Conservation (phyloP, 371 early-diverging fungal species). For the Lichtheimia ramosa region DNA sequence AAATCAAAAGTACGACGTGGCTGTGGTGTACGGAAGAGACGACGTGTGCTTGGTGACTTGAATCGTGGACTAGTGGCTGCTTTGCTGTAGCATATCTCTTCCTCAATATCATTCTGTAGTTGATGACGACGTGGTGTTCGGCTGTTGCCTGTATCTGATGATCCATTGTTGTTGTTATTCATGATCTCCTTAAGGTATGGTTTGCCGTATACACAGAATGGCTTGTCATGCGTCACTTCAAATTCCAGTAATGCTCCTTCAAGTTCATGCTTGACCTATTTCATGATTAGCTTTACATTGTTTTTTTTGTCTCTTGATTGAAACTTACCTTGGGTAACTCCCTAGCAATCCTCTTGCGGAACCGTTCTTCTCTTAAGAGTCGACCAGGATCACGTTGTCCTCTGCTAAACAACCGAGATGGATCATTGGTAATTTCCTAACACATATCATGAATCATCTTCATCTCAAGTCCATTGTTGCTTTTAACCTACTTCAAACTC, state of each 20-base stretch:
- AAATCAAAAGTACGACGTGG: constrained; percentile 14
- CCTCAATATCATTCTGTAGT: background rate
- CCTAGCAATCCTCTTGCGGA: constrained; percentile 39
- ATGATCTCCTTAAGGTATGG: constrained; percentile 31
- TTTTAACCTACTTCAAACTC: constrained; percentile 37
- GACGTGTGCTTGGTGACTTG: constrained; percentile 9
- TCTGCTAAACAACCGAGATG: constrained; percentile 44
- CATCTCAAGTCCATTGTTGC: background rate
- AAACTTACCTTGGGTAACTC: constrained; percentile 40
- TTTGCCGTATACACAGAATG: constrained; percentile 40
- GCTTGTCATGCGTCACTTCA: constrained; percentile 26
- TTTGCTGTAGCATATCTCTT: constrained; percentile 6
- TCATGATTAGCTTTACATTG: background rate
- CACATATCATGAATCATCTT: background rate
- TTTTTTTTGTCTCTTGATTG: background rate
- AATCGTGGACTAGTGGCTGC: constrained; percentile 18
- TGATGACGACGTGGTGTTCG: background rate
- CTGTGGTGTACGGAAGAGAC: constrained; percentile 40
- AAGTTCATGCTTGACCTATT: constrained; percentile 30
- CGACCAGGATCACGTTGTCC: constrained; percentile 51
- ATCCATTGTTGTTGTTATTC: constrained; percentile 8
- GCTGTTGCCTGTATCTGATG: background rate
- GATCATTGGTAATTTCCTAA: constrained; percentile 40
- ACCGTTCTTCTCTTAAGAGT: constrained; percentile 45
- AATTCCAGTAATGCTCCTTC: constrained; percentile 39